Conservation (phyloP, 169 alveolate species). For the Condylostoma magnum region DNA sequence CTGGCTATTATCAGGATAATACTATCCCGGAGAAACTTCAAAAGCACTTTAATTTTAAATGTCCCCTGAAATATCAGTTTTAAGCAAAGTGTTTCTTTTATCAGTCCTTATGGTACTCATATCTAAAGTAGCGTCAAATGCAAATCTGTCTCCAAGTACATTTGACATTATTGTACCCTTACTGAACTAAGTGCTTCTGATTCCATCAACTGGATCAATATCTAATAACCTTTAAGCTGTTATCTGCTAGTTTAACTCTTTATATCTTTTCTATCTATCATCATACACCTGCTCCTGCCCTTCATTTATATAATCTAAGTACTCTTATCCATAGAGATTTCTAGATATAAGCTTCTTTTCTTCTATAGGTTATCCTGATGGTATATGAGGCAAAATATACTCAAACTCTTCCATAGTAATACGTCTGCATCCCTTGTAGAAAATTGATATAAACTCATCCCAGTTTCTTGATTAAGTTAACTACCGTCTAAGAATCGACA, state of each 20-base stretch:
- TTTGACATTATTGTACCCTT: not conserved
- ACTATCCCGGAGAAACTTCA: no score
- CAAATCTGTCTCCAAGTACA: no score
- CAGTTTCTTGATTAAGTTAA: not conserved
- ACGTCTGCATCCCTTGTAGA: not conserved
- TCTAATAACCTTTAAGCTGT: not conserved
- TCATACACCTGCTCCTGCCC: not conserved
- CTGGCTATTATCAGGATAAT: no score
- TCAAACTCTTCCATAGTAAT: not conserved
- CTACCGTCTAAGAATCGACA: not conserved
- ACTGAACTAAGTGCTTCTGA: not conserved
- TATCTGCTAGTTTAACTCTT: not conserved
- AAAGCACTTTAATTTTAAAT: not conserved
- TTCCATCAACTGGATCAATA: constrained; percentile 8
- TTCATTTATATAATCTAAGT: not conserved
- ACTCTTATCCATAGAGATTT: constrained; percentile 7
- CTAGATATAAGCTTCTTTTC: not conserved
- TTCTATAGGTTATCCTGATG: not conserved
- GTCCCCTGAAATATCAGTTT: not conserved
- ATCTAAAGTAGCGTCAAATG: no score
- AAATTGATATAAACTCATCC: constrained; percentile 14
- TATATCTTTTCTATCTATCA: not conserved
- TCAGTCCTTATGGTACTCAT: not conserved
- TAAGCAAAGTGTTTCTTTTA: not conserved
- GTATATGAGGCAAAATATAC: not conserved